These are phyloP conservation scores for Globisporangium okanoganense DNA, from an alignment of 352 stramenopile species.

Conservation along the genomic window DNA sequence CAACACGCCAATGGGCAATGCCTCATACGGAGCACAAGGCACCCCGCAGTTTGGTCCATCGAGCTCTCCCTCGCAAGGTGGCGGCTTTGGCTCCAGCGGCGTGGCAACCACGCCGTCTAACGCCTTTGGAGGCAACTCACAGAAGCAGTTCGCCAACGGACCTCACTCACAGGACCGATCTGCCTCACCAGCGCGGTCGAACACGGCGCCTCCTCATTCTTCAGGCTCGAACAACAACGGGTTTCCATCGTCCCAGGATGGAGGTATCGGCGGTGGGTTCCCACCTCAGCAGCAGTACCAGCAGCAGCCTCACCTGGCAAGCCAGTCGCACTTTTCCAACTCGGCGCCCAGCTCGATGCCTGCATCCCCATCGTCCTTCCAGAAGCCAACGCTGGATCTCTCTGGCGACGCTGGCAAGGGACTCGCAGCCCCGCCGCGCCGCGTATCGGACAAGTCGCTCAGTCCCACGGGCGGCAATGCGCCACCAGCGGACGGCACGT, in stretches of 20 bases:
- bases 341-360: conserved; percentile 19
- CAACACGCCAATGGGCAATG: not conserved
- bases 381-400: conserved; percentile 42
- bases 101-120: conserved; percentile 21
- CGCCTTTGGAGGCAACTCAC: conserved; percentile 17
- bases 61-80: conserved; percentile 10
- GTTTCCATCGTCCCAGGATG: conserved; percentile 5
- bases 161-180: conserved; percentile 10
- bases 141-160: not conserved
- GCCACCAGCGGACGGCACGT: not conserved
- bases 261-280: not conserved
- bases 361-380: conserved; percentile 21
- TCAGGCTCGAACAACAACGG: conserved; percentile 11
- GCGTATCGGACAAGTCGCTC: conserved; percentile 5
- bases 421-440: conserved; percentile 9
- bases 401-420: conserved; percentile 33
- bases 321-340: conserved; percentile 14
- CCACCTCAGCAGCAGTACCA: conserved; percentile 19
- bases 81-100: not conserved
- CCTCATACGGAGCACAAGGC: conserved; percentile 5
- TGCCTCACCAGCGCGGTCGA: conserved; percentile 2
- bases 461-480: conserved; percentile 9
- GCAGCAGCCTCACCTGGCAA: conserved; percentile 20
- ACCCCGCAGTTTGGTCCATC: conserved; percentile 6
- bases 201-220: conserved; percentile 8